Base-by-base conservation (phyloP, 192 early-diverging fungal genomes). In the Haplosporangium gracile region DNA sequence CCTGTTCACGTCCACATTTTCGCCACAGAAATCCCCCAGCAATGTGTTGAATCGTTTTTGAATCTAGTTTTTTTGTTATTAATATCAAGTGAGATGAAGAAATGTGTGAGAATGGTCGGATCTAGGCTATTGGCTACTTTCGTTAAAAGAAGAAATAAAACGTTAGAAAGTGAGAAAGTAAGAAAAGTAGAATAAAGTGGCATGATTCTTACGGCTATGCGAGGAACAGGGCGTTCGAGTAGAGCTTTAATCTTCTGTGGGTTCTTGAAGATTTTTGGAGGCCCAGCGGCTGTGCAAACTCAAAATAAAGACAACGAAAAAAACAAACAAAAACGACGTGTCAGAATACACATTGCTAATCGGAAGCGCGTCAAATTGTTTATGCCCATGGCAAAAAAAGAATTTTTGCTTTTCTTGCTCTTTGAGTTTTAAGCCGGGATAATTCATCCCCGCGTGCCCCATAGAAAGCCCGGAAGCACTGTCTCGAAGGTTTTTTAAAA, bases 211-310 rank as follows among this genome's bases (percentile, higher is more conserved):
- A 83, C 81, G 7, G 72, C 15, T 18, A 83, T 83, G 9, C 70
- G 71, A 42, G 81, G 81, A 29, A 83, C 81, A 7, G 81, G 81
- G 24, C 81, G 75, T 51, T 83, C 81, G 26, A 83, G 55, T 39
- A 83, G 72, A 29, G 57, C n/a, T 34, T 83, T 83, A 0, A 76
- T 77, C 40, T 71, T 60, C 24, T 42, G 16, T 1, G 81, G 81
- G 15, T 83, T 83, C 51, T 83, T 83, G 63, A 78, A 75, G 42
- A 78, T 83, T 57, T 68, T 83, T 4, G 82, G 77, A 0, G 76
- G 76, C 39, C 82, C 76, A 34, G 82, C 82, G 39, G 76, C 76
- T 83, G 34, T 68, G 39, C n/a, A 70, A 68, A 42, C 9, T 26
- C 0, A 55, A 60, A 13, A 34, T 26, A 29, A 57, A 63, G 20